Percentiles rank a stretch among this genome's conserved stretches.
These are phyloP conservation scores for Paecilomyces niveus DNA, from an alignment of 2,329 filamentous ascomycete species.

Conservation along the genomic window DNA sequence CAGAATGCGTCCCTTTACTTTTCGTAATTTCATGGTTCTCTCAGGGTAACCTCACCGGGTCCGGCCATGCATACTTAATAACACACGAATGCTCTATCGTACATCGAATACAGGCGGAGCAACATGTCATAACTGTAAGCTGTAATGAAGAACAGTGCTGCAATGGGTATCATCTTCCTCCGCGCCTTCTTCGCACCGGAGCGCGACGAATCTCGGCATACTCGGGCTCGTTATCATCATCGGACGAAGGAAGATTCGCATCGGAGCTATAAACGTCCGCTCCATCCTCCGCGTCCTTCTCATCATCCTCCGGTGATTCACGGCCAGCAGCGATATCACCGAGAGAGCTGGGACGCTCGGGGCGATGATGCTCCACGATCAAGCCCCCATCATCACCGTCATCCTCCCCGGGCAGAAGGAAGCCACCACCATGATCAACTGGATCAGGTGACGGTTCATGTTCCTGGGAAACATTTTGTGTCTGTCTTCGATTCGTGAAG, in stretches of 20 bases:
- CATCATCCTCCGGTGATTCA: slow-evolving; percentile 3
- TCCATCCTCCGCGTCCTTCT: slow-evolving; percentile 5
- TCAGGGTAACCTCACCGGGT: too few species aligned
- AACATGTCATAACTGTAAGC: background rate
- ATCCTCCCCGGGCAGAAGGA: slow-evolving; percentile 10
- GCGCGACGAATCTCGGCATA: slow-evolving; percentile 6
- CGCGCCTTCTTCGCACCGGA: slow-evolving; percentile 3
- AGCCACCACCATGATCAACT: slow-evolving; percentile 23
- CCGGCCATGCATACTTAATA: background rate
- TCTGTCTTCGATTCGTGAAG: slow-evolving; percentile 17
- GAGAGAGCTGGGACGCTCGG: background rate
- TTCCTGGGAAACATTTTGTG: slow-evolving; percentile 6
- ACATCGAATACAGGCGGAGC: background rate
- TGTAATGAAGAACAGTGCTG: background rate
- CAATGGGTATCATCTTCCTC: slow-evolving; percentile 1
- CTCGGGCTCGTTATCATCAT: slow-evolving; percentile 9
- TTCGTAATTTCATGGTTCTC: too few species aligned
- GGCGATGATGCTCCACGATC: slow-evolving; percentile 22
- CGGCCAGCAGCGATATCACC: background rate
- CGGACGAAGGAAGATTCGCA: slow-evolving; percentile 8
- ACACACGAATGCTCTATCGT: background rate
- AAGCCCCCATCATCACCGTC: slow-evolving; percentile 16
- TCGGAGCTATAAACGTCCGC: slow-evolving; percentile 4
- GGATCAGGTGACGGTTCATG: slow-evolving; percentile 7
- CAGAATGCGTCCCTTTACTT: too few species aligned